Percentiles rank a stretch among this genome's conserved stretches.
Evolutionary conservation across 352 stramenopile species (phyloP).

Genomic region (Phytophthora pinifolia): DNA sequence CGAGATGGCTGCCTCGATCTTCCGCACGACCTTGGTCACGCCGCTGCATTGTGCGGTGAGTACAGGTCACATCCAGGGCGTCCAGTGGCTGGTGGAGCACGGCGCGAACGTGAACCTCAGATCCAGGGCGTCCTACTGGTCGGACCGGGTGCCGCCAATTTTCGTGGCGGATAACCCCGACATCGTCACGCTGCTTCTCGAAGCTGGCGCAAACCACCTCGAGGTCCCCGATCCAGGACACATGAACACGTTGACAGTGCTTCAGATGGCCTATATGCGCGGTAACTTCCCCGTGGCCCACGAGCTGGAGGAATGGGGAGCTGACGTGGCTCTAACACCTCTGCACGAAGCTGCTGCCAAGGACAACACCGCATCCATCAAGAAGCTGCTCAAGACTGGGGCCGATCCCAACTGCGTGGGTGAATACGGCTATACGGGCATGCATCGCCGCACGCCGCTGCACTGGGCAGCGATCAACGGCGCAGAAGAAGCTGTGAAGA

Average conservation of each 20-base stretch:
- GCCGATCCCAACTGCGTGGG: slow-evolving; percentile 68
- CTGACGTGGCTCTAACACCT: slow-evolving; percentile 67
- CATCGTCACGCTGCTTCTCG: slow-evolving; percentile 59
- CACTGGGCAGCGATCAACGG: slow-evolving; percentile 75
- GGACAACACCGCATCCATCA: slow-evolving; percentile 37
- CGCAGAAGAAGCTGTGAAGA: slow-evolving; percentile 33
- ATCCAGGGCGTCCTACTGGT: slow-evolving; percentile 64
- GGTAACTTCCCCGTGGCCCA: slow-evolving; percentile 64
- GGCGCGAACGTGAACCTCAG: slow-evolving; percentile 61
- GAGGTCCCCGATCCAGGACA: slow-evolving; percentile 62
- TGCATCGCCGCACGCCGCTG: slow-evolving; percentile 69
- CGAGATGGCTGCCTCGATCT: slow-evolving; percentile 59
- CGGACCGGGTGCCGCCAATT: slow-evolving; percentile 60
- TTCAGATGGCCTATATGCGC: slow-evolving; percentile 67
- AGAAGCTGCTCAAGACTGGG: slow-evolving; percentile 46
- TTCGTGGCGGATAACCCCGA: slow-evolving; percentile 72
- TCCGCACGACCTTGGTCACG: slow-evolving; percentile 69
- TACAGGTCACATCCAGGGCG: slow-evolving; percentile 55
- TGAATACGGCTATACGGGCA: slow-evolving; percentile 65
- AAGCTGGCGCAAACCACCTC: slow-evolving; percentile 68
- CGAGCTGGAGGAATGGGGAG: slow-evolving; percentile 71
- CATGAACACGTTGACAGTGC: slow-evolving; percentile 71
- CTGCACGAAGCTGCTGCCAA: slow-evolving; percentile 63
- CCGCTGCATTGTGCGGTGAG: slow-evolving; percentile 70
- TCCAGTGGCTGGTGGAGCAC: slow-evolving; percentile 56